Base-by-base conservation (phyloP, 345 rosid species). In the Camelina hispida region DNA sequence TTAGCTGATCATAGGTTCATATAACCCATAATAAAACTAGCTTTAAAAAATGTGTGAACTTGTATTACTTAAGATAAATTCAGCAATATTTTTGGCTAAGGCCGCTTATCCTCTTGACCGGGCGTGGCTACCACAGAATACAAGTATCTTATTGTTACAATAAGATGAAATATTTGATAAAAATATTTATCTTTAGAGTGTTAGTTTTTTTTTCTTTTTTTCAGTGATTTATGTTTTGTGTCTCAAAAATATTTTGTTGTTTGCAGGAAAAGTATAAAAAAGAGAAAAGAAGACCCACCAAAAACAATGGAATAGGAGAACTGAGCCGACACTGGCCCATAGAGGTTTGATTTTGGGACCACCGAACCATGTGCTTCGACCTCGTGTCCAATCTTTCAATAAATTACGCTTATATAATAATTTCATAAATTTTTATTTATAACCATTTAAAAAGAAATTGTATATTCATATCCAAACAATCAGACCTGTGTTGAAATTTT, bases 291-390 rank as follows among this genome's bases (percentile, higher is more conserved):
- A 38, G 42, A 38, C 68, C 61, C 61, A 75, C 54, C 66, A 28
- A 59, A 68, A 76, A 2, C 51, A 30, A 66, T 25, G 4, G 54
- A 66, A 74, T 66, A 25, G 14, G 34, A 76, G 74, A 69, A 69
- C 1, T 53, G 75, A 62, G 22, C 70, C 58, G 74, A 68, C 79
- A 76, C 30, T 52, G 68, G 68, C 69, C 74, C 69, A 46, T 53
- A 43, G 40, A 30, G 73, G 73, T 75, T 75, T 75, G 46, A 62
- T 76, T 69, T 22, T 34, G 74, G 79, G 79, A 54, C 79, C 79
- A 62, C n/a, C 2, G 9, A 69, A 54, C 74, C 79, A 76, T 76
- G 79, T 76, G 79, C 74, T 28, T 28, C 30, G 5, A 28, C 30
- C 4, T 62, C 51, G 7, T 62, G 32, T 62, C 42, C 57, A 62